These are phyloP conservation scores for Sapria himalayana DNA, from an alignment of 345 rosid species.

Conservation along the genomic window DNA sequence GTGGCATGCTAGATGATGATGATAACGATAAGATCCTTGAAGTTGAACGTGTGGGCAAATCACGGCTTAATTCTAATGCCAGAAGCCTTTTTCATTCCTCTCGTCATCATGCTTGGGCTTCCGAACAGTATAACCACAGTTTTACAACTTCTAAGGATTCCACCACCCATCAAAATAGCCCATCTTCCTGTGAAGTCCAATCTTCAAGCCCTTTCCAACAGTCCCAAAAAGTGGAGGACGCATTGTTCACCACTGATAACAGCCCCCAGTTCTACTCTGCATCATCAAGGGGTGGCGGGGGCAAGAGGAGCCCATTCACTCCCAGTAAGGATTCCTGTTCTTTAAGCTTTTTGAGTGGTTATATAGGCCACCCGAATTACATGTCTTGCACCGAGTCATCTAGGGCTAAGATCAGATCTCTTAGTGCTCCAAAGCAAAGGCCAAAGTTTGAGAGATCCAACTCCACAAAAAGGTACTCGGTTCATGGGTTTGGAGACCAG, in stretches of 20 bases:
- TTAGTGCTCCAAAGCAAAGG: slow-evolving; percentile 72
- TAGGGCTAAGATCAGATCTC: slow-evolving; percentile 54
- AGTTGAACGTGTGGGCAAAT: slow-evolving; percentile 41
- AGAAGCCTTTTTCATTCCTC: slow-evolving; percentile 30
- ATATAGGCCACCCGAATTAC: slow-evolving; percentile 58
- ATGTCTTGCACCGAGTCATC: slow-evolving; percentile 84
- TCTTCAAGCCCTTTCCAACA: slow-evolving; percentile 20
- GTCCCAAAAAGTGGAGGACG: slow-evolving; percentile 25
- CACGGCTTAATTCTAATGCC: slow-evolving; percentile 20
- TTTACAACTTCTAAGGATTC: slow-evolving; percentile 33
- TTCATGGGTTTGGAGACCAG: slow-evolving; percentile 22
- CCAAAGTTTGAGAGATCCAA: slow-evolving; percentile 44
- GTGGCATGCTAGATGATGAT: slow-evolving; percentile 22
- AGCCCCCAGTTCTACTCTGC: slow-evolving; percentile 61
- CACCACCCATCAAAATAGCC: slow-evolving; percentile 27
- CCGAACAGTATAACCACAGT: slow-evolving; percentile 21
- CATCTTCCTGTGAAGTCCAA: slow-evolving; percentile 38
- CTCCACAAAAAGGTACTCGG: slow-evolving; percentile 38
- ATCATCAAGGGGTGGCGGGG: slow-evolving; percentile 47
- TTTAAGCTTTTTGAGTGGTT: slow-evolving; percentile 39
- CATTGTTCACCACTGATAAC: slow-evolving; percentile 35
- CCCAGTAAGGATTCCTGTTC: slow-evolving; percentile 54
- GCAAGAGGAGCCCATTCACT: slow-evolving; percentile 41
- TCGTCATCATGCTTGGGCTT: slow-evolving; percentile 10
- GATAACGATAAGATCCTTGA: slow-evolving; percentile 51